Base-by-base conservation (phyloP, 768 basidiomycete species). In the Russula brevipes region DNA sequence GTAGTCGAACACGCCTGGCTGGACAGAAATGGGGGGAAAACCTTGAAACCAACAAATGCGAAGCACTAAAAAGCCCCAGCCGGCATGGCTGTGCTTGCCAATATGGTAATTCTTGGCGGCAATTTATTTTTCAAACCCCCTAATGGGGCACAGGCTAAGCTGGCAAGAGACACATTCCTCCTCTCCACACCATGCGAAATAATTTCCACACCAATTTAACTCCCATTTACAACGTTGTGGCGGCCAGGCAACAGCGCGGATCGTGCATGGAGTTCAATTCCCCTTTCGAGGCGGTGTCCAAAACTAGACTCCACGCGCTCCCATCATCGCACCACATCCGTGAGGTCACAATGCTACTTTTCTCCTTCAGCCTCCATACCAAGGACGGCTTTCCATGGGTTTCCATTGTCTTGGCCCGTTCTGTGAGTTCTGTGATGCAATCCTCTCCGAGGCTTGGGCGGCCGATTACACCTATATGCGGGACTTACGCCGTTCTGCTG, bases 381-480 rank as follows among this genome's bases (percentile, higher is more conserved):
- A 31, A 51, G 49, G 51, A 51, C 14, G 35, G 9, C 35, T 5
- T 16, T 31, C 30, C 30, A 7, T 39, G 30, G 16, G 39, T 9
- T 33, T 5, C 33, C 12, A 17, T 10, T 42, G 24, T 45, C 31
- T 11, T 11, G 17, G 5, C 31, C 16, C 17, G 11, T 52, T 52
- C 50, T 35, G 12, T 35, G 12, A 14, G 19, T 19, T 45, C 19
- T 17, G 10, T 30, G 17, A 44, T 14, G 5, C 47, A 24, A 1
- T 50, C 33, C n/a, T 9, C 33, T 19, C 12, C 4, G 35, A 19
- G 7, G 14, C 17, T 30, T 2, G 2, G 16, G 55, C 55, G 30
- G 55, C 55, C 55, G 35, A 56, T 7, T 44, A 56, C 2, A 56
- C 44, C 55, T 56, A 10, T 56, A 56, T 7, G 10, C 35, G 55